Evolutionary conservation across 768 basidiomycete species (phyloP), one percentile per base, ranked within the genome.

Genomic region (Macrolepiota dolichaula): DNA sequence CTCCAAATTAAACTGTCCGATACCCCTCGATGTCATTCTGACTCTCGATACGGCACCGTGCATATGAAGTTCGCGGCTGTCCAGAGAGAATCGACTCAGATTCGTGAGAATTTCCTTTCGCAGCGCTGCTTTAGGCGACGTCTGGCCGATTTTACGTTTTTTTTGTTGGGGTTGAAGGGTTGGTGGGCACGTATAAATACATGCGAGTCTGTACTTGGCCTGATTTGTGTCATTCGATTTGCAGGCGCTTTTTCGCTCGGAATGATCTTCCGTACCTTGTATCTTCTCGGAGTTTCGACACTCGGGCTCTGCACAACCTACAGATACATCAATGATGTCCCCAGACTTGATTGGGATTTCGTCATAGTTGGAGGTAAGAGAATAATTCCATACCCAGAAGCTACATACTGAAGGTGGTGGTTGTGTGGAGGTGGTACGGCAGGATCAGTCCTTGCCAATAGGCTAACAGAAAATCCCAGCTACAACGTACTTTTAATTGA

Each of bases 401-500:
- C 10, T 15, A 6, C 46, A 2, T 36, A 22, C 36, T 25, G 15
- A 51, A 36, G 9, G 32, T n/a, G 40, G 4, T 22, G 12, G 42
- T 11, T 13, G 46, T 15, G 32, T 35, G 49, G 40, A 70, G 69
- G 66, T 27, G 69, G 69, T 24, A 69, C 68, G 0, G 70, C 70
- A 37, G 72, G 73, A 17, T 64, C 61, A 15, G 71, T 70, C 6
- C 17, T 63, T 24, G 71, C 73, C 6, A 73, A 67, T 55, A 63
- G 72, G 2, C 59, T 74, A 27, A 65, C 73, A 44, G 58, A 59
- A 36, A 52, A 44, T 10, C 25, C 51, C 17, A 11, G 36, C 1
- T 59, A 52, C 11, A 42, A 44, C 9, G 70, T 74, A 4, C 63
- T 74, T 1, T 65, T 74, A 9, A 51, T 74, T 5, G 73, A 73